Percentiles rank a stretch among this genome's conserved stretches.
Conservation (phyloP, 1,284 basidiomycete species). For the Sphagnurus paluster region DNA sequence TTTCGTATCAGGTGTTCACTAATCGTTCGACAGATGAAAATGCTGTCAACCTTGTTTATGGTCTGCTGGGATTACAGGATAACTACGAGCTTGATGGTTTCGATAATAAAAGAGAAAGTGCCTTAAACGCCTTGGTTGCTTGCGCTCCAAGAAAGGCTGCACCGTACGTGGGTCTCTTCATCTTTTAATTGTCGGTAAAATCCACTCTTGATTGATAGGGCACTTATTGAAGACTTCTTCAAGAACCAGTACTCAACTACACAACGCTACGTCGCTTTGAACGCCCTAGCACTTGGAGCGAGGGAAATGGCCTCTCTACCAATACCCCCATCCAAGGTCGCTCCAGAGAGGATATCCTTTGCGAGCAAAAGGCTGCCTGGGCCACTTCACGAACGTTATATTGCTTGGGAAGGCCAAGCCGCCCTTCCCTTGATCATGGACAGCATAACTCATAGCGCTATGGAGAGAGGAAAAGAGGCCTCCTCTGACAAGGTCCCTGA, state of each 20-base stretch:
- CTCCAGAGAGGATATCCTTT: constrained; percentile 51
- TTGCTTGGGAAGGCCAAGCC: constrained; percentile 39
- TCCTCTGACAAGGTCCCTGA: constrained; percentile 54
- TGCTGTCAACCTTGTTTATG: constrained; percentile 78
- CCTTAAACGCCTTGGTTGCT: constrained; percentile 77
- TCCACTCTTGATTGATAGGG: constrained; percentile 48
- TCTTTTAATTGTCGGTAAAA: constrained; percentile 1
- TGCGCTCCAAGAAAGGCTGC: constrained; percentile 78
- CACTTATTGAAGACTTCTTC: constrained; percentile 91
- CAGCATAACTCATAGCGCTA: constrained; percentile 56
- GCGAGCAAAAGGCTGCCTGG: constrained; percentile 80
- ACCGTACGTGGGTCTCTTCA: constrained; percentile 59
- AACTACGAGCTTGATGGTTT: constrained; percentile 84
- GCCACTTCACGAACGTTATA: constrained; percentile 67
- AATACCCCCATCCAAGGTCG: constrained; percentile 41
- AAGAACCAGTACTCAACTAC: constrained; percentile 86
- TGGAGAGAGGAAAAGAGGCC: constrained; percentile 54
- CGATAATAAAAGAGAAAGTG: constrained; percentile 73
- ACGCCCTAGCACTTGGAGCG: constrained; percentile 83
- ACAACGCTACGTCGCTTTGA: constrained; percentile 85
- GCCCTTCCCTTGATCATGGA: constrained; percentile 56
- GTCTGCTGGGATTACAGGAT: constrained; percentile 76
- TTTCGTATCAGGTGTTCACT: constrained; percentile 5
- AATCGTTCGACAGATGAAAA: constrained; percentile 71
- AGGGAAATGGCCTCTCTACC: constrained; percentile 80